Evolutionary conservation across 2,329 filamentous ascomycete species (phyloP).

Genomic region (Paecilomyces variotii): DNA sequence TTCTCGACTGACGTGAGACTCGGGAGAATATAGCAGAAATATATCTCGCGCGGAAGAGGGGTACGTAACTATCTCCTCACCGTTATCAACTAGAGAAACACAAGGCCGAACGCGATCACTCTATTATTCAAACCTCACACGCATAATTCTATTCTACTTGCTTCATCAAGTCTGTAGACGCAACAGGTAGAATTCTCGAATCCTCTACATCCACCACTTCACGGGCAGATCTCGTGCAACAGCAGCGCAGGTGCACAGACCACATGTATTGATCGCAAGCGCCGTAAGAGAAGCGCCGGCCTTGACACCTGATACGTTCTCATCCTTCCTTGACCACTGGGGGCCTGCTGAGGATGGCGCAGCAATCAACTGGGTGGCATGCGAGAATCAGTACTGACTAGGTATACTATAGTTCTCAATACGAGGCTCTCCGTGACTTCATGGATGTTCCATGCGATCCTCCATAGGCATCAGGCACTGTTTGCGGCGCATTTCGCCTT

Average conservation of each 20-base stretch:
- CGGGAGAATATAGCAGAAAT: not conserved
- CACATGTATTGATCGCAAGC: not conserved
- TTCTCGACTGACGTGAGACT: not conserved
- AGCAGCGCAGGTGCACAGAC: not conserved
- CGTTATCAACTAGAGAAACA: too few relatives aligned
- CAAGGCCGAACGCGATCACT: not conserved
- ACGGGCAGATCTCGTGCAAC: not conserved
- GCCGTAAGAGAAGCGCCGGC: not conserved
- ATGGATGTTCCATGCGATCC: not conserved
- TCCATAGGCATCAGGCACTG: not conserved
- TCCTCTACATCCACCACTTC: not conserved
- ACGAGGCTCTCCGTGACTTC: not conserved
- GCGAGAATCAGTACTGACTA: not conserved
- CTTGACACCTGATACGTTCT: not conserved
- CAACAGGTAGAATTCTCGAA: not conserved
- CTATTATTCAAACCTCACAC: not conserved
- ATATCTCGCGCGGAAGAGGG: not conserved
- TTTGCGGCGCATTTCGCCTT: not conserved
- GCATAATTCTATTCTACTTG: not conserved
- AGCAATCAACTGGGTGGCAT: not conserved
- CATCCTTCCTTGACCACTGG: not conserved
- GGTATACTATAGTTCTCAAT: not conserved
- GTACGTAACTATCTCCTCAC: not conserved
- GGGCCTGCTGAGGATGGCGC: not conserved
- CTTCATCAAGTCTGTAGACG: not conserved